Evolutionary conservation across 148 eudicot species (phyloP).

Genomic region (Cornus suecica): DNA sequence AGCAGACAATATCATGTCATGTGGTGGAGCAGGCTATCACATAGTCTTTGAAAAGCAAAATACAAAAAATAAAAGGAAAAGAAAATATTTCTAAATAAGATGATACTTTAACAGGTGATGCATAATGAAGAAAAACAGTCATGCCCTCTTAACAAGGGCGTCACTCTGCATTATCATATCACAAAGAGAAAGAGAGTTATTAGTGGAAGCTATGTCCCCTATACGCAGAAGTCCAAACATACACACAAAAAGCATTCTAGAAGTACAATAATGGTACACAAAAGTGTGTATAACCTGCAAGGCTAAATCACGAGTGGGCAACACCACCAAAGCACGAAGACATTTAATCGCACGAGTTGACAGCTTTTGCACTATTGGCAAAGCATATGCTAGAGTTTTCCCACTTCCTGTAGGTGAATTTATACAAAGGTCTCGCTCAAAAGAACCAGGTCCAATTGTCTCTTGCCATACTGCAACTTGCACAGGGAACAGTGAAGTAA

Average conservation of each 20-base stretch:
- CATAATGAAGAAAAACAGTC: not conserved
- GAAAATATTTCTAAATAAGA: not conserved
- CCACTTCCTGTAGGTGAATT: conserved; percentile 98
- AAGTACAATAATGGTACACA: not conserved
- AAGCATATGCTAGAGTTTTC: conserved; percentile 81
- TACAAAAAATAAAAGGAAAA: not conserved
- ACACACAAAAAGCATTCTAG: not conserved
- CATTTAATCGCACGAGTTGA: conserved; percentile 65
- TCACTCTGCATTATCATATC: not conserved
- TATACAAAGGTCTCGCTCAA: conserved; percentile 83
- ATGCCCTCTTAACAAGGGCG: not conserved
- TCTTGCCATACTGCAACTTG: conserved; percentile 97
- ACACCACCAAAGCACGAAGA: conserved; percentile 83
- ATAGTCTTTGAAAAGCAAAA: not conserved
- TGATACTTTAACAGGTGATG: not conserved
- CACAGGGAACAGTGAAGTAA: conserved; percentile 80
- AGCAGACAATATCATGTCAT: too few relatives aligned
- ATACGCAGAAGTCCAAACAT: not conserved
- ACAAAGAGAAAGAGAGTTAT: not conserved
- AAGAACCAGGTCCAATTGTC: conserved; percentile 91
- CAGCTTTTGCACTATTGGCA: conserved; percentile 80
- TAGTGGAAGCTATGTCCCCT: not conserved
- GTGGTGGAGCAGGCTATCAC: too few relatives aligned
- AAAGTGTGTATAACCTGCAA: conserved; percentile 55
- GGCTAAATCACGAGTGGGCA: conserved; percentile 94